Percentiles rank a stretch among this genome's conserved stretches.
phyloP scores from a whole-genome alignment of 2,329 filamentous ascomycete genomes.

The Biscogniauxia mediterranea region DNA sequence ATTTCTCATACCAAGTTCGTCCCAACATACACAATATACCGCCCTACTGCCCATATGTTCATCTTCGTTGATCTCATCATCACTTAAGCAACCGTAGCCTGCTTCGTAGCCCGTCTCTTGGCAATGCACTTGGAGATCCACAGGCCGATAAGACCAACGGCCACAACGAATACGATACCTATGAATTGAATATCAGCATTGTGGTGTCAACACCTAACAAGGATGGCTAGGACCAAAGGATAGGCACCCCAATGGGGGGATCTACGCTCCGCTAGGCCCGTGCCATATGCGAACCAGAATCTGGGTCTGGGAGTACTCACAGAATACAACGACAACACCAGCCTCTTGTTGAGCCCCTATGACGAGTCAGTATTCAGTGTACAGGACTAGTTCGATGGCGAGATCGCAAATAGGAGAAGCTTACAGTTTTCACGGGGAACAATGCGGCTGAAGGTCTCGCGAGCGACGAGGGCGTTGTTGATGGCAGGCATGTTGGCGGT shows the following conservation, averaged over 20 bases:
- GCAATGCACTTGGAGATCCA: constrained; percentile 31
- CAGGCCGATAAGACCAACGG: constrained; percentile 28
- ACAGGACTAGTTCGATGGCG: background rate
- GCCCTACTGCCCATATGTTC: constrained; percentile 12
- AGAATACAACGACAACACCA: constrained; percentile 35
- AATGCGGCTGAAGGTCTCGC: constrained; percentile 31
- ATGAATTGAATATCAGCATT: background rate
- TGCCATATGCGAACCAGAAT: background rate
- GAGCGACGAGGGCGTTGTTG: constrained; percentile 34
- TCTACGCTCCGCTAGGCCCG: background rate
- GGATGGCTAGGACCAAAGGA: background rate
- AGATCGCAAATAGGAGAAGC: background rate
- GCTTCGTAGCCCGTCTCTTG: constrained; percentile 30
- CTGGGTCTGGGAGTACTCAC: constrained; percentile 11
- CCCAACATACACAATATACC: constrained; percentile 15
- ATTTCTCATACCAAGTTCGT: constrained; percentile 20
- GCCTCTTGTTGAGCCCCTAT: constrained; percentile 31
- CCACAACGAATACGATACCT: constrained; percentile 35
- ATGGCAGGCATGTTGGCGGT: constrained; percentile 34
- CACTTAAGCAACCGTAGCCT: constrained; percentile 22
- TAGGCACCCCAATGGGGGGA: background rate
- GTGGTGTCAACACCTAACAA: background rate
- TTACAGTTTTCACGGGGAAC: constrained; percentile 33
- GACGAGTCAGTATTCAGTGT: constrained; percentile 15
- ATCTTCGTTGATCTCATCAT: constrained; percentile 7